These are phyloP conservation scores for Venturia oleaginea DNA, from an alignment of 2,329 filamentous ascomycete genomes.

Conservation along the genomic window DNA sequence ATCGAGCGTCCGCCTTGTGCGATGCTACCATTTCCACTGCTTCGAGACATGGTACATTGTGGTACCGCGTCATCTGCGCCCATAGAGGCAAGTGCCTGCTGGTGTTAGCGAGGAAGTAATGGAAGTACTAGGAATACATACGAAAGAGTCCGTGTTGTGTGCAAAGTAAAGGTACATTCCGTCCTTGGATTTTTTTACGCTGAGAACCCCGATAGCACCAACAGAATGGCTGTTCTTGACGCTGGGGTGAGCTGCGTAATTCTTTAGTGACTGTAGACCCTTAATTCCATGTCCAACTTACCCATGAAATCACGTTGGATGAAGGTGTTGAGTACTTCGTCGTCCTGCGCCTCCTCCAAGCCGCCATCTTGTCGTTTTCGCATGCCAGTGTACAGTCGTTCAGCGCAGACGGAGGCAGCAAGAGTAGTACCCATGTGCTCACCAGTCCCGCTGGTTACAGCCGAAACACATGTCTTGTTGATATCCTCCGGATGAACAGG, in stretches of 20 bases:
- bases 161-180: slow-evolving; percentile 85
- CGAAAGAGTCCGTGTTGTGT: slow-evolving; percentile 83
- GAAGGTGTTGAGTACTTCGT: slow-evolving; percentile 69
- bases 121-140: neutral
- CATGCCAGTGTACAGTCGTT: slow-evolving; percentile 67
- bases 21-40: slow-evolving; percentile 42
- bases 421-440: slow-evolving; percentile 97
- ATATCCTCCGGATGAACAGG: slow-evolving; percentile 63
- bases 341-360: slow-evolving; percentile 40
- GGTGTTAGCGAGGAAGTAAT: slow-evolving; percentile 10
- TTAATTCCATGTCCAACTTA: slow-evolving; percentile 20
- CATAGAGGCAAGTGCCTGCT: slow-evolving; percentile 74
- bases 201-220: slow-evolving; percentile 86
- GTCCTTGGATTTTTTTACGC: slow-evolving; percentile 70
- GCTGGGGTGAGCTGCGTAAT: slow-evolving; percentile 57
- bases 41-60: slow-evolving; percentile 80
- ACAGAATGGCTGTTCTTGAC: slow-evolving; percentile 69
- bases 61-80: slow-evolving; percentile 66
- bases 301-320: slow-evolving; percentile 87
- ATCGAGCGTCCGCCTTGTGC: slow-evolving; percentile 35
- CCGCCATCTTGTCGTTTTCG: slow-evolving; percentile 51
- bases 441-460: slow-evolving; percentile 87
- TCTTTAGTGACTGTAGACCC: slow-evolving; percentile 14
- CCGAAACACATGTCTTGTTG: slow-evolving; percentile 62
- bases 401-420: slow-evolving; percentile 78